These are phyloP conservation scores for Macroventuria anomochaeta DNA, from an alignment of 2,329 filamentous ascomycete genomes.

Conservation along the genomic window DNA sequence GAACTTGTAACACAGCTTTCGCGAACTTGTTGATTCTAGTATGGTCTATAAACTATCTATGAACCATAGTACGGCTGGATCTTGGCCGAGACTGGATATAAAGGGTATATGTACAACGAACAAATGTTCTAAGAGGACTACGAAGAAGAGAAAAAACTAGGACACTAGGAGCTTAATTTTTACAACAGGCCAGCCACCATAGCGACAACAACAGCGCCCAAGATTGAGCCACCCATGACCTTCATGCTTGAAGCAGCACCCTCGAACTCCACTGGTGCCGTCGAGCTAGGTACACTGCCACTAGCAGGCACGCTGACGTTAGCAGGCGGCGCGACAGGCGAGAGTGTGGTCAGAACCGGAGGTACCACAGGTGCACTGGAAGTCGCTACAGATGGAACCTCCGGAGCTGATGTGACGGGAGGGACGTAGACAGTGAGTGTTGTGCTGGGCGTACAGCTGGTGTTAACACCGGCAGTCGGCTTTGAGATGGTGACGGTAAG, in stretches of 20 bases:
- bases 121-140: conserved; percentile 8
- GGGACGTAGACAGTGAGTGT: conserved; percentile 38
- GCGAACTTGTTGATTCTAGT: background rate
- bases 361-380: conserved; percentile 17
- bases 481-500: conserved; percentile 26
- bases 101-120: conserved; percentile 26
- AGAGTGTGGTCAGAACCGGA: conserved; percentile 21
- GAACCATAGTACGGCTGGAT: conserved; percentile 12
- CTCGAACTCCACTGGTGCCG: conserved; percentile 27
- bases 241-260: conserved; percentile 32
- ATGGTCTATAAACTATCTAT: conserved; percentile 17
- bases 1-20: background rate
- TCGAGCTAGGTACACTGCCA: conserved; percentile 27
- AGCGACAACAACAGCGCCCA: conserved; percentile 29
- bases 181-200: conserved; percentile 33
- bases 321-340: conserved; percentile 28
- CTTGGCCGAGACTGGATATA: conserved; percentile 13
- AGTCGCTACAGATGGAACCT: conserved; percentile 10
- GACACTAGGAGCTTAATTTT: background rate
- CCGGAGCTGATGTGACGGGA: conserved; percentile 14
- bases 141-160: conserved; percentile 15
- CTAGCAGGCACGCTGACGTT: conserved; percentile 35
- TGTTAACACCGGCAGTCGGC: conserved; percentile 15
- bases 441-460: conserved; percentile 32
- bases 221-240: conserved; percentile 24